Evolutionary conservation across 2,329 filamentous ascomycete genomes (phyloP).

Genomic region (Cladosporium cucumerinum): DNA sequence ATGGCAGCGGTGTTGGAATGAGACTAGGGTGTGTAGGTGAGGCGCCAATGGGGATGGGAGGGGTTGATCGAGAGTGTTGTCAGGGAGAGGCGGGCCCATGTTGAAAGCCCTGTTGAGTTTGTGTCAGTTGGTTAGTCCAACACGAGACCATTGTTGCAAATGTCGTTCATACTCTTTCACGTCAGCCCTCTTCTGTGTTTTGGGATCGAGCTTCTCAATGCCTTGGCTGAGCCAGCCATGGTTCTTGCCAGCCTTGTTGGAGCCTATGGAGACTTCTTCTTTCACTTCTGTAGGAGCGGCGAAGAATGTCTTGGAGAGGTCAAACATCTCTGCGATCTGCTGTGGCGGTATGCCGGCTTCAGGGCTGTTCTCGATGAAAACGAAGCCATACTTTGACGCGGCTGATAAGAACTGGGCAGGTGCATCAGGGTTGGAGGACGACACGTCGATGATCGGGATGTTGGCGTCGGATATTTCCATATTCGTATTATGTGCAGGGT

Average conservation of each 20-base stretch:
- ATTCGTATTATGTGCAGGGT: background rate
- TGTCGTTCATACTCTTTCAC: slow-evolving; percentile 66
- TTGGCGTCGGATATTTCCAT: background rate
- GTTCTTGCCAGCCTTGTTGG: slow-evolving; percentile 62
- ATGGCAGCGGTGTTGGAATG: slow-evolving; percentile 70
- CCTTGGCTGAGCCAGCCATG: slow-evolving; percentile 87
- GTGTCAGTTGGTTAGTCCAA: background rate
- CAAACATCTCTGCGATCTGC: slow-evolving; percentile 69
- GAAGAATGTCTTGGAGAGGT: slow-evolving; percentile 71
- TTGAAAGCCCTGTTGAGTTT: slow-evolving; percentile 73
- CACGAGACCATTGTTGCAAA: background rate
- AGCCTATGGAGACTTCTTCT: slow-evolving; percentile 67
- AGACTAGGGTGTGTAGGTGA: slow-evolving; percentile 59
- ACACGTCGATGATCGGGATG: slow-evolving; percentile 84
- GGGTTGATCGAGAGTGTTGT: slow-evolving; percentile 70
- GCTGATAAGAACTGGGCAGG: slow-evolving; percentile 71
- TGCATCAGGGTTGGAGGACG: slow-evolving; percentile 57
- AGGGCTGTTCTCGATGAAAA: slow-evolving; percentile 73
- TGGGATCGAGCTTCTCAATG: slow-evolving; percentile 81
- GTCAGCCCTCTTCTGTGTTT: slow-evolving; percentile 67
- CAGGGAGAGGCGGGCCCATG: slow-evolving; percentile 67
- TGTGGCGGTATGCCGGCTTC: slow-evolving; percentile 53
- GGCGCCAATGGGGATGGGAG: slow-evolving; percentile 63
- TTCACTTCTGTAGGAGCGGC: slow-evolving; percentile 68
- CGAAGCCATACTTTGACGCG: slow-evolving; percentile 78